Evolutionary conservation across 495 filamentous ascomycete genomes (phyloP), one percentile per base, ranked within the genome.

Genomic region (Jackrogersella minutella): DNA sequence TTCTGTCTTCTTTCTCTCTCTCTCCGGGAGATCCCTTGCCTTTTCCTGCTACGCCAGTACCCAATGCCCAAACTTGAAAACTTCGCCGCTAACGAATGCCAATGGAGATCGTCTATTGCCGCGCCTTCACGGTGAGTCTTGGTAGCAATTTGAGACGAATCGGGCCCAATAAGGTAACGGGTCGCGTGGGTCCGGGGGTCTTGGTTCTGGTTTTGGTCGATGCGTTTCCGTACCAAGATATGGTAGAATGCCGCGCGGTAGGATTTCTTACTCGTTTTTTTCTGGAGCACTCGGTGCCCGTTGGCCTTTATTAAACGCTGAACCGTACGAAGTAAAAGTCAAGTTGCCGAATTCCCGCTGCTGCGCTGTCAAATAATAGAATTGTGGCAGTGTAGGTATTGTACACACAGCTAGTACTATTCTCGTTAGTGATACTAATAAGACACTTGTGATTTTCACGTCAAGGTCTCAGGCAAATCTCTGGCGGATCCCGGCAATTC

Each of bases 31-130:
- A 52, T 66, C 55, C 54, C 36, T 50, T 14, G 7, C 53, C 22
- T 49, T 31, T 17, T 30, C 11, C 24, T 57, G 30, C 40, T 51
- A 53, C 54, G 21, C 54, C 33, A 62, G 49, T 30, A 31, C 40
- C 44, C 44, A 68, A 56, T 47, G 40, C 46, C 41, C 64, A 57
- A 57, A 51, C 56, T 34, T 46, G 41, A 5, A 21, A 46, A 21
- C 7, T 10, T 46, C 52, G 66, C 52, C 49, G 51, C 56, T 40
- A 61, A 62, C 43, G 46, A 66, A 70, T 62, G 57, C 62, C 61
- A 66, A 66, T 70, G 33, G 36, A 28, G 66, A 70, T 70, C 56
- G 57, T 50, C 62, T 40, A 62, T 58, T 70, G 66, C 66, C 52
- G 57, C 57, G 62, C 66, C 61, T 44, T 57, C 64, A 31, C 24